Percentiles rank a stretch among this genome's conserved stretches.
These are phyloP conservation scores for Athelia psychrophila DNA, from an alignment of 1,284 basidiomycete genomes.

Conservation along the genomic window DNA sequence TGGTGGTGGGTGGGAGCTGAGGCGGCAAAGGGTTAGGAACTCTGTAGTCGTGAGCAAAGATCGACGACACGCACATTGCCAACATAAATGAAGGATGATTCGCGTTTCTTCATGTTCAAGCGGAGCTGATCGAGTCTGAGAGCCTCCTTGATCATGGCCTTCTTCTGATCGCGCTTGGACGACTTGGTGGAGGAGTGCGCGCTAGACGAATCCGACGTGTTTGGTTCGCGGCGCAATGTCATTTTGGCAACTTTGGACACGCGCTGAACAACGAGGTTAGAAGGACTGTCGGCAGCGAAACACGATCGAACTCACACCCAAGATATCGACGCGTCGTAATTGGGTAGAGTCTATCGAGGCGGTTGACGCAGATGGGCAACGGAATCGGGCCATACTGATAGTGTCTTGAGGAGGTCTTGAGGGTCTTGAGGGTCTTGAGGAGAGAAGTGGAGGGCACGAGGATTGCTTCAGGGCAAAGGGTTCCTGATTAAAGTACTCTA, in stretches of 20 bases:
- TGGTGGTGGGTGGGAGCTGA: conserved; percentile 31
- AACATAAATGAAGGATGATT: conserved; percentile 43
- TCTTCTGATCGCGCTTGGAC: conserved; percentile 4
- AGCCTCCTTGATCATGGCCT: conserved; percentile 6
- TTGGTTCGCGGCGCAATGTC: not conserved
- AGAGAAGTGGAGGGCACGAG: not conserved
- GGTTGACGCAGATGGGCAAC: not conserved
- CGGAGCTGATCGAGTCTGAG: conserved; percentile 11
- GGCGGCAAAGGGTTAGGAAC: conserved; percentile 1
- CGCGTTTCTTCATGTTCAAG: conserved; percentile 9
- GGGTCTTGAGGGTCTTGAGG: not conserved
- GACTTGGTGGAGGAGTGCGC: not conserved
- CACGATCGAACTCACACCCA: not conserved
- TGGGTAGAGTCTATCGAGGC: not conserved
- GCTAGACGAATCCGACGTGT: not conserved
- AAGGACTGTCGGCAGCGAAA: not conserved
- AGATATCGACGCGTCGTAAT: not conserved
- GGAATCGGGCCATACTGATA: not conserved
- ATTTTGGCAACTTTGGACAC: conserved; percentile 1
- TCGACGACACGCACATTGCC: conserved; percentile 49
- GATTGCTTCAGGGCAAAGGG: not conserved
- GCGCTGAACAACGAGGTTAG: not conserved
- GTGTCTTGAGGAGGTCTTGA: not conserved
- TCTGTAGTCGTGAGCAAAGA: conserved; percentile 6
- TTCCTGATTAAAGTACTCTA: not conserved